Base-by-base conservation (phyloP, 805 yeast species). In the Candida sphagnicola region DNA sequence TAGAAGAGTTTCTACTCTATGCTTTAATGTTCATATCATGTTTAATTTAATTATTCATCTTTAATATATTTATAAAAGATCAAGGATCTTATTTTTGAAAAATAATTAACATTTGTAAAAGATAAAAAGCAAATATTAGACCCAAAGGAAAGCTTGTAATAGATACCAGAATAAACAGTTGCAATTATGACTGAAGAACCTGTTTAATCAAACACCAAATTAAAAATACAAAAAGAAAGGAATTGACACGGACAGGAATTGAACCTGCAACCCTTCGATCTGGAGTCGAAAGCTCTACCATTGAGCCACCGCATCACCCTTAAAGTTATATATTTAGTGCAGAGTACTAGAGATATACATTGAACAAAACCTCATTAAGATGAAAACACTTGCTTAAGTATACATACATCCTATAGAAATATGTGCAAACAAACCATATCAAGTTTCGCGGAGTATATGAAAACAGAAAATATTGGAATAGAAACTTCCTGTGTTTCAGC, bases 221-320 rank as follows among this genome's bases (percentile, higher is more conserved):
- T 21, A 30, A 30, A 30, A 30, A 30, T 30, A 14, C n/a, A 19
- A 35, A 16, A 25, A 29, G 17, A 37, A 42, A 42, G 37, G 33
- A 38, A 25, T 28, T 45, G 47, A 38, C 80, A 78, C 83, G 82
- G 83, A 79, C 86, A 80, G 85, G 86, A 80, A 78, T 80, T 76
- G 86, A 80, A 80, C 86, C 85, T 80, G 85, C 86, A 80, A 75
- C 86, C 86, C 78, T 79, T 78, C 80, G 86, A 78, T 78, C 56
- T 63, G 69, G 69, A 63, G 51, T 60, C 69, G 55, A 60, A 61
- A 57, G 61, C 67, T 63, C 69, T 63, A 61, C 69, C 69, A 61
- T 57, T 58, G 63, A 58, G 62, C 63, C 61, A 58, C 63, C 56
- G 62, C 62, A 57, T 50, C 63, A 46, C 46, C 48, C 35, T 33